Evolutionary conservation across 164 flowering plant genomes (phyloP), one percentile per base, ranked within the genome.

Genomic region (Warburgia ugandensis): DNA sequence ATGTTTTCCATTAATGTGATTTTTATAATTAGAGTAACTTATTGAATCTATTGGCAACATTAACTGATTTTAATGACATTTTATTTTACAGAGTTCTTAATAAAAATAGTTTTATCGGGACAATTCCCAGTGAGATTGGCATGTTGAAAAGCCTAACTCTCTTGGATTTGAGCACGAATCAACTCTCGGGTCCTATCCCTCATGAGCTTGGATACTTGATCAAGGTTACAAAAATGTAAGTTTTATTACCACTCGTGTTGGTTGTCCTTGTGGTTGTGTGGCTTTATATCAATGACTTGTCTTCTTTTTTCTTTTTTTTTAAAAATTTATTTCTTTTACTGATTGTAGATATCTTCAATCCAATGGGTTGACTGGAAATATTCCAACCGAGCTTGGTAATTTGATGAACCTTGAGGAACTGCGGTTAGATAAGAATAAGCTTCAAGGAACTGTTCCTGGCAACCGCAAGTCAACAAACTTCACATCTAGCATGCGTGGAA

Each of bases 161-260:
- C 31, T 68, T 92, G 80, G 96, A 92, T 77, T 72, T 92, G 72
- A 83, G 96, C n/a, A 54, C 21, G 45, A 92, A 92, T 65, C 81
- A 68, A 54, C 66, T 92, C 20, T 62, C 86, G 3, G 98, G 98
- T 31, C 75, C 88, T 10, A 78, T 92, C 67, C 96, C 98, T 25
- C 69, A 60, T 23, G 80, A 86, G 67, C 50, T 92, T 59, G 91
- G 86, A 56, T 76, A 73, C 52, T 65, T 87, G 58, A 60, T 66
- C 27, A 76, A 56, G 55, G 46, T 79, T 14, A 56, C 32, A 20
- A 78, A 71, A 75, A 72, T 92, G 96, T 87, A 73, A 38, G 61
- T 31, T 43, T 17, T 39, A 31, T 32, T 62, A 29, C 11, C 16
- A 27, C n/a, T 27, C 16, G 48, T 25, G 16, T 31, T 25, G 29